A percentile compares a stretch with the other conserved stretches of the same genome.
phyloP scores from a whole-genome alignment of 1,139 yeast species.

The Zygoascus sp. region DNA sequence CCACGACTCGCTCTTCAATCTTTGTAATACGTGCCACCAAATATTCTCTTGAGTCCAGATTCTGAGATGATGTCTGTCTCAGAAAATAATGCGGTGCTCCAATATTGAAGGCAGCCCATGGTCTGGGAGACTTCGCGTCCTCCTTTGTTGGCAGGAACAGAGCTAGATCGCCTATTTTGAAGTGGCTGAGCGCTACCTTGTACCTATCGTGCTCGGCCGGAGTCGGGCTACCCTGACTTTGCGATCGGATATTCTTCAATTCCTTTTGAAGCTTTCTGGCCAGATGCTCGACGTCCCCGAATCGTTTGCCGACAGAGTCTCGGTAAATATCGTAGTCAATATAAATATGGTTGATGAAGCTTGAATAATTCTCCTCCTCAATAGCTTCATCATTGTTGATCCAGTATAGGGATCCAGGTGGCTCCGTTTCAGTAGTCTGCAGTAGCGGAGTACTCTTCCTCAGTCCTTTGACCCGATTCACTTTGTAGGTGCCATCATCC shows the following conservation, averaged over 20 bases:
- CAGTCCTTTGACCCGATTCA: slow-evolving; percentile 35
- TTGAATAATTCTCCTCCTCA: slow-evolving; percentile 28
- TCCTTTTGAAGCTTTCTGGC: slow-evolving; percentile 85
- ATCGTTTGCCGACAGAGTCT: slow-evolving; percentile 67
- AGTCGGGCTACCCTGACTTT: slow-evolving; percentile 21
- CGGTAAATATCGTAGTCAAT: slow-evolving; percentile 53
- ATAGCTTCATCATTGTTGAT: slow-evolving; percentile 22
- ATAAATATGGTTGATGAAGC: slow-evolving; percentile 34
- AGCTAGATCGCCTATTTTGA: slow-evolving; percentile 69
- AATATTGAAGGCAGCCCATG: slow-evolving; percentile 85
- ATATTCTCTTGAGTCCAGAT: slow-evolving; percentile 53
- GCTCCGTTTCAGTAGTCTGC: slow-evolving; percentile 12
- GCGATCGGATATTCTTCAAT: slow-evolving; percentile 46
- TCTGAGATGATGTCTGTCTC: slow-evolving; percentile 38
- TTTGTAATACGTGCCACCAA: slow-evolving; percentile 57
- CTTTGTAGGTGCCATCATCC: slow-evolving; percentile 29
- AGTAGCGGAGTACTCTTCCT: slow-evolving; percentile 17
- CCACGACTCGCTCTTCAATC: slow-evolving; percentile 44
- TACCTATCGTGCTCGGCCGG: slow-evolving; percentile 38
- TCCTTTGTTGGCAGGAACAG: slow-evolving; percentile 76
- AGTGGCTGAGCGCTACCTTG: slow-evolving; percentile 59
- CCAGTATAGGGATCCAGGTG: slow-evolving; percentile 31
- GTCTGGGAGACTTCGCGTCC: slow-evolving; percentile 27
- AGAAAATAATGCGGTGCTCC: slow-evolving; percentile 77
- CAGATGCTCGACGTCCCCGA: slow-evolving; percentile 84